A percentile compares a stretch with the other conserved stretches of the same genome.
phyloP scores from a whole-genome alignment of 345 rosid genomes.

The Durio zibethinus region DNA sequence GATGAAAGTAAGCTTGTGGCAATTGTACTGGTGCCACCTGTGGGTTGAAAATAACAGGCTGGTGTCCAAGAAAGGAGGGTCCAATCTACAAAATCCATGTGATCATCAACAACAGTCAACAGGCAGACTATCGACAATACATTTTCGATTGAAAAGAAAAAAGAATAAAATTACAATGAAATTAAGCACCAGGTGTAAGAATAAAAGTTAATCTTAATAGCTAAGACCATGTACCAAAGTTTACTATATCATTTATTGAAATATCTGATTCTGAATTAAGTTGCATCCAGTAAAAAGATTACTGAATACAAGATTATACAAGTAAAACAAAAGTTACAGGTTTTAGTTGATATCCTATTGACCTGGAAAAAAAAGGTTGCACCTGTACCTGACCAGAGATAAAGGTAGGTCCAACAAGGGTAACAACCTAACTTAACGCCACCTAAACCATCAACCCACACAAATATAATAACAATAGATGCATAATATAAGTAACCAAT shows the following conservation, averaged over 20 bases:
- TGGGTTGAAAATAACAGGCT: slow-evolving; percentile 57
- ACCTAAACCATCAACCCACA: background rate
- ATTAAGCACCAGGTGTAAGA: background rate
- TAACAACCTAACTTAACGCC: background rate
- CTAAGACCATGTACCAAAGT: background rate
- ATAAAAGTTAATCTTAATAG: background rate
- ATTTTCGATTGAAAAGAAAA: too few relatives aligned
- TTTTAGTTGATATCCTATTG: background rate
- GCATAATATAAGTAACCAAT: background rate
- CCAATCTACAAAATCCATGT: slow-evolving; percentile 52
- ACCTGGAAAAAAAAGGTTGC: background rate
- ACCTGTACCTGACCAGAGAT: background rate
- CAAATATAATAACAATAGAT: background rate
- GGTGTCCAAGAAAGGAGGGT: slow-evolving; percentile 59
- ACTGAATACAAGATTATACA: background rate
- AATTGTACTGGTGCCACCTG: slow-evolving; percentile 53
- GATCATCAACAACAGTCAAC: background rate
- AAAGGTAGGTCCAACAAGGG: background rate
- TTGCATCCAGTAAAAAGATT: background rate
- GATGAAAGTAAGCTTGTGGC: slow-evolving; percentile 66
- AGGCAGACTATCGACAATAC: background rate
- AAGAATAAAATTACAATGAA: background rate
- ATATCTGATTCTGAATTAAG: background rate
- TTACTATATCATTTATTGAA: background rate
- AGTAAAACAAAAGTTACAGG: background rate